Conservation (phyloP, 1,284 basidiomycete genomes). For the Malassezia nana region DNA sequence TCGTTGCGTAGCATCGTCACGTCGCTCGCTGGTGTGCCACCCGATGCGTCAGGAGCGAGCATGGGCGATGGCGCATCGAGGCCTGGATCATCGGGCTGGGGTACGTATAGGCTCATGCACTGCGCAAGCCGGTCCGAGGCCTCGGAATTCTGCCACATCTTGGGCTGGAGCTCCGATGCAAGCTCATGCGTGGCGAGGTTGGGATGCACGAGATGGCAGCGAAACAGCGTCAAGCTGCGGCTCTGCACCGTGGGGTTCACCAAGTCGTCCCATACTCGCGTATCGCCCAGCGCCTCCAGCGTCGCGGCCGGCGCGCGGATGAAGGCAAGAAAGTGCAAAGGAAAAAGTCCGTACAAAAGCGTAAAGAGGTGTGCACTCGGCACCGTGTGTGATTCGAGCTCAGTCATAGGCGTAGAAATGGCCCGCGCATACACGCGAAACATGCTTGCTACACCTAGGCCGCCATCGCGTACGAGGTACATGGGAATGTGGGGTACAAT, state of each 20-base stretch:
- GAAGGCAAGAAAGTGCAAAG: constrained; percentile 69
- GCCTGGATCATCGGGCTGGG: neutral
- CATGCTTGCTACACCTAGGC: constrained; percentile 31
- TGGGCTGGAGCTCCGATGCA: constrained; percentile 57
- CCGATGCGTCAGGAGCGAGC: neutral
- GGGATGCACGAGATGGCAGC: constrained; percentile 65
- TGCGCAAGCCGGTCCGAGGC: constrained; percentile 62
- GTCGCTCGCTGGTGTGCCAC: neutral
- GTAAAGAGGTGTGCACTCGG: constrained; percentile 55
- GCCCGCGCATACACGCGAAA: constrained; percentile 39
- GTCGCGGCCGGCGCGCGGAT: constrained; percentile 60
- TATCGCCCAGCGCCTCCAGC: constrained; percentile 47
- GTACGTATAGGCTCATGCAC: constrained; percentile 51
- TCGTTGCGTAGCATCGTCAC: constrained; percentile 32
- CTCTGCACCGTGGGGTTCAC: constrained; percentile 20
- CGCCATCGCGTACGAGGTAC: constrained; percentile 39
- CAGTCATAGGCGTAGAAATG: constrained; percentile 31
- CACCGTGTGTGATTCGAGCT: constrained; percentile 22
- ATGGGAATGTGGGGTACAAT: constrained; percentile 43
- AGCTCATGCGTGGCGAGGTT: constrained; percentile 61
- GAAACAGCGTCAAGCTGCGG: constrained; percentile 53
- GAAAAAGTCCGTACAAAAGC: constrained; percentile 74
- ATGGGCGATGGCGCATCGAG: constrained; percentile 1
- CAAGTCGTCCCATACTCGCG: constrained; percentile 54
- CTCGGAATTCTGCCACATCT: constrained; percentile 61